These are phyloP conservation scores for Pichia sp. DNA, from an alignment of 1,139 yeast species.

Conservation along the genomic window DNA sequence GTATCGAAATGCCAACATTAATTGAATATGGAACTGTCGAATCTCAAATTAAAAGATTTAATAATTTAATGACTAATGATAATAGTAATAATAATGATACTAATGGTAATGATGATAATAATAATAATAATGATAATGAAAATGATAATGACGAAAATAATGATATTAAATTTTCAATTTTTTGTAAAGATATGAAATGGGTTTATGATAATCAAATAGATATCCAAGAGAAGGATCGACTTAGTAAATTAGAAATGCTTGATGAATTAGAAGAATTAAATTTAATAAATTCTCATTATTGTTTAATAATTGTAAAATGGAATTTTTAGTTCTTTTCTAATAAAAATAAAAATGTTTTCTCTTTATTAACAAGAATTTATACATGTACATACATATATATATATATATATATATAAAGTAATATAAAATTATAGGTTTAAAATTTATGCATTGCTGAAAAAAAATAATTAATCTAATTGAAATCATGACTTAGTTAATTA, in stretches of 20 bases:
- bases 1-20: slow-evolving; percentile 65
- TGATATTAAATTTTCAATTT: too few relatives aligned
- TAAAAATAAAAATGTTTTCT: background rate
- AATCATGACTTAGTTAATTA: slow-evolving; percentile 19
- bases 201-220: slow-evolving; percentile 56
- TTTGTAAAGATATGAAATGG: slow-evolving; percentile 52
- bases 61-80: slow-evolving; percentile 1
- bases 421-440: background rate
- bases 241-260: slow-evolving; percentile 63
- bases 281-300: slow-evolving; percentile 72
- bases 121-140: slow-evolving; percentile 16
- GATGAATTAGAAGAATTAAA: slow-evolving; percentile 88
- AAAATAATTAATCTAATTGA: background rate
- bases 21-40: slow-evolving; percentile 43
- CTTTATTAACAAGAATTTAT: slow-evolving; percentile 1
- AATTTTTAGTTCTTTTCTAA: slow-evolving; percentile 1
- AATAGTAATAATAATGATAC: background rate
- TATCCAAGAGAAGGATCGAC: slow-evolving; percentile 42
- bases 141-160: too few relatives aligned
- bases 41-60: slow-evolving; percentile 39
- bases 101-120: slow-evolving; percentile 18
- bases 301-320: slow-evolving; percentile 37
- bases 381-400: background rate
- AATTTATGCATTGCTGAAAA: too few relatives aligned
- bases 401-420: background rate